A percentile compares a stretch with the other conserved stretches of the same genome.
These are phyloP conservation scores for Prototheca wickerhamii DNA, from an alignment of 163 green algal species.

Conservation along the genomic window DNA sequence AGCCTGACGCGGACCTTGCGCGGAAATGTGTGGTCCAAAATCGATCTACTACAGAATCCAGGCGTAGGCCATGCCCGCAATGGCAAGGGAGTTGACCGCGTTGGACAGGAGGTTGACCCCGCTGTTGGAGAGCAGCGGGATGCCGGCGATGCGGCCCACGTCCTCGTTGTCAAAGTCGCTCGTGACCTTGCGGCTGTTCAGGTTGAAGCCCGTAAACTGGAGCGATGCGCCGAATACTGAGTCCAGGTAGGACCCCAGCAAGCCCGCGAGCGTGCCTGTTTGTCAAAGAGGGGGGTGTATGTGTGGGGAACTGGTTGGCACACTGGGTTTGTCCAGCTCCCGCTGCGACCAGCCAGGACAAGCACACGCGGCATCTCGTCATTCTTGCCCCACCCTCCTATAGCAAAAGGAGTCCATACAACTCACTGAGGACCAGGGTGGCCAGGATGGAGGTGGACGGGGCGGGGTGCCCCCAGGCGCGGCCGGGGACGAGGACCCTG, in stretches of 20 bases:
- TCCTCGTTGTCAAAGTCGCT: conserved; percentile 44
- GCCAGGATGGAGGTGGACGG: conserved; percentile 1
- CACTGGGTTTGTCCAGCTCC: no score
- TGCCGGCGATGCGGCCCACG: conserved; percentile 68
- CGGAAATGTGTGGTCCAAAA: no score
- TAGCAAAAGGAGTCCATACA: neutral
- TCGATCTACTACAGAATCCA: no score
- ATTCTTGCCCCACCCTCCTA: neutral
- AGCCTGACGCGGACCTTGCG: no score
- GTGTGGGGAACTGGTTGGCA: neutral
- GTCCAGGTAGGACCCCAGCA: conserved; percentile 82
- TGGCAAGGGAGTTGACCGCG: neutral
- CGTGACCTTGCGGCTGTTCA: conserved; percentile 48
- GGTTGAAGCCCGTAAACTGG: conserved; percentile 81
- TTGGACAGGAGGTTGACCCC: neutral
- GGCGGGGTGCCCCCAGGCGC: conserved; percentile 10
- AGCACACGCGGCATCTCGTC: no score
- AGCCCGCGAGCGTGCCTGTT: conserved; percentile 53
- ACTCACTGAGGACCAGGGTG: conserved; percentile 21
- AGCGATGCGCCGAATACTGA: conserved; percentile 86
- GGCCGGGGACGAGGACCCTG: conserved; percentile 37
- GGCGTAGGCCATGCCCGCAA: no score
- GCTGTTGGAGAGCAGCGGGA: conserved; percentile 77
- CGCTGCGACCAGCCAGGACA: neutral
- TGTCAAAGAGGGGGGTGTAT: neutral